phyloP scores from a whole-genome alignment of 2,329 filamentous ascomycete species.

The Aspergillus sp. region DNA sequence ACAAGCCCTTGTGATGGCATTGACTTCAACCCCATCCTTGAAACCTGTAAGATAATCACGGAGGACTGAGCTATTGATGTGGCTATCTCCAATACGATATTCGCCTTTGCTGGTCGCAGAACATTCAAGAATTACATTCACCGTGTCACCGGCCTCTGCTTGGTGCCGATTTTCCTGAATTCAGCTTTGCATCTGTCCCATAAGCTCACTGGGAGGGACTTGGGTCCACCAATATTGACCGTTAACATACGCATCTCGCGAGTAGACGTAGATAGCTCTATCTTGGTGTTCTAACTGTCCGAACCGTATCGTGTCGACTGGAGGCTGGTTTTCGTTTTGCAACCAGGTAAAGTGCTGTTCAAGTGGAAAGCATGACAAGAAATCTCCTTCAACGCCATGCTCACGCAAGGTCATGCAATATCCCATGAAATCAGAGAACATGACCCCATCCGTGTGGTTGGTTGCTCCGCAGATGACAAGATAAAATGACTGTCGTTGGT shows the following conservation, averaged over 20 bases:
- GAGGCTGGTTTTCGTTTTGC: not conserved
- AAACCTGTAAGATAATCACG: not conserved
- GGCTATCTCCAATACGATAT: not conserved
- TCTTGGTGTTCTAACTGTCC: not conserved
- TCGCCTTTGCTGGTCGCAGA: not conserved
- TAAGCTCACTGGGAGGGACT: not conserved
- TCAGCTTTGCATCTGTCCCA: not conserved
- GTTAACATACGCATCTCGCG: not conserved
- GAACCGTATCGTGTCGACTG: not conserved
- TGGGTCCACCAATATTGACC: not conserved
- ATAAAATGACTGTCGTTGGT: not conserved
- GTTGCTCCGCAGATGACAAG: slow-evolving; percentile 7
- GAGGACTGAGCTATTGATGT: not conserved
- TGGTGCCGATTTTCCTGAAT: not conserved
- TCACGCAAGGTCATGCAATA: not conserved
- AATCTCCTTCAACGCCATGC: not conserved
- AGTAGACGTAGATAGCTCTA: not conserved
- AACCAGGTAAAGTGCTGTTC: not conserved
- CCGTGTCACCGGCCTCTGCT: not conserved
- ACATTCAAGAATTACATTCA: not conserved
- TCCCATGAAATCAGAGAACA: not conserved
- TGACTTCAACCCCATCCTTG: not conserved
- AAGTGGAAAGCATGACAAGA: not conserved
- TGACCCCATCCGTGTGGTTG: slow-evolving; percentile 6
- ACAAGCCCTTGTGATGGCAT: not conserved